Percentiles rank a stretch among this genome's conserved stretches.
Evolutionary conservation across 768 basidiomycete species (phyloP).

Genomic region (Cystobasidium onofrii): DNA sequence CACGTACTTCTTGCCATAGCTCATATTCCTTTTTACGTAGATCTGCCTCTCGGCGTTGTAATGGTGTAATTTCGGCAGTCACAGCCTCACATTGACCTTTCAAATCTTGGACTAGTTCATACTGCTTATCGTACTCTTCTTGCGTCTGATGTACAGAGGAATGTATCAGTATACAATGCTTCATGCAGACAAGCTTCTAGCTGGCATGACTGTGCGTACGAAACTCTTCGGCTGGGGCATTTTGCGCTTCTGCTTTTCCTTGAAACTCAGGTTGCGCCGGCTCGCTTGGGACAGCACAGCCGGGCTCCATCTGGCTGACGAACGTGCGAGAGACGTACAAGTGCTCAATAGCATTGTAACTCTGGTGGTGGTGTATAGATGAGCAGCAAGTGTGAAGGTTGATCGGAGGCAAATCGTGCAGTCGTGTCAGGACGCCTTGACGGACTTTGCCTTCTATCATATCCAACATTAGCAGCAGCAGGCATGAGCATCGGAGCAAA

Average conservation of each 20-base stretch:
- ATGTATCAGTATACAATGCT: not conserved
- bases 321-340: not conserved
- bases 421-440: not conserved
- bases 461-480: not conserved
- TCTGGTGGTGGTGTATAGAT: no score
- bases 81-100: slow-evolving; percentile 3
- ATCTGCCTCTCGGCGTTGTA: slow-evolving; percentile 22
- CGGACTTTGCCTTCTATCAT: not conserved
- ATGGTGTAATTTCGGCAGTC: not conserved
- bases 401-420: not conserved
- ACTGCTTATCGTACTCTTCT: slow-evolving; percentile 2
- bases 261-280: slow-evolving; percentile 6
- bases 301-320: not conserved
- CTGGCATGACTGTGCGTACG: not conserved
- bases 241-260: slow-evolving; percentile 28
- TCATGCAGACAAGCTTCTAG: no score
- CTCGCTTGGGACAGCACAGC: not conserved
- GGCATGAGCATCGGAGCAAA: not conserved
- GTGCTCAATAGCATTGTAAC: not conserved
- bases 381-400: not conserved
- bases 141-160: not conserved
- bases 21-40: slow-evolving; percentile 20
- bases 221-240: not conserved
- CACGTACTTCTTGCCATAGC: slow-evolving; percentile 1
- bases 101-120: not conserved